Conservation (phyloP, 1,284 basidiomycete species). For the Lentinula novae-zelandiae region DNA sequence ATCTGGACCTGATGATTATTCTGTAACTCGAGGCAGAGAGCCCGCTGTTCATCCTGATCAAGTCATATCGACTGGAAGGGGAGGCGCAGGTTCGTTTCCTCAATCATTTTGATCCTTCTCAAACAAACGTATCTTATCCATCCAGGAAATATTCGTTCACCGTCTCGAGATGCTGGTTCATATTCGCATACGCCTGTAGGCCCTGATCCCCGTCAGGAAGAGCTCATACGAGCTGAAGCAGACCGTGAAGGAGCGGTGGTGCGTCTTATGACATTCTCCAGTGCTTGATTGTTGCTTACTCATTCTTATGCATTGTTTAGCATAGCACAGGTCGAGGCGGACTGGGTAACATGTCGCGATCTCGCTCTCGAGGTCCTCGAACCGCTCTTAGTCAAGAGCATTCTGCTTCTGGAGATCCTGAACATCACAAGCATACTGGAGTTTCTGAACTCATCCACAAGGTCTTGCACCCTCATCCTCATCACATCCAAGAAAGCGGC, state of each 20-base stretch:
- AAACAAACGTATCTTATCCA: background rate
- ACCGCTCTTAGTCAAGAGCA: slow-evolving; percentile 15
- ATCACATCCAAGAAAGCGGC: background rate
- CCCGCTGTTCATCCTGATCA: slow-evolving; percentile 31
- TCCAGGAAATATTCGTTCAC: slow-evolving; percentile 73
- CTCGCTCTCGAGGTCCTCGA: slow-evolving; percentile 19
- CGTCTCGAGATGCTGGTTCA: slow-evolving; percentile 50
- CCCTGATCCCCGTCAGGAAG: slow-evolving; percentile 33
- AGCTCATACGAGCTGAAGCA: slow-evolving; percentile 39
- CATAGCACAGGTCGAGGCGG: slow-evolving; percentile 58
- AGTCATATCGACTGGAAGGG: slow-evolving; percentile 36
- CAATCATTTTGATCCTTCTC: background rate
- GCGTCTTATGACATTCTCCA: background rate
- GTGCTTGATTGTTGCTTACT: background rate
- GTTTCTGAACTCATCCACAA: slow-evolving; percentile 28
- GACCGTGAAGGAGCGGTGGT: slow-evolving; percentile 30
- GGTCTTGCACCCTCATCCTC: slow-evolving; percentile 9
- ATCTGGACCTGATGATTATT: slow-evolving; percentile 42
- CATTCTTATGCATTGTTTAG: background rate
- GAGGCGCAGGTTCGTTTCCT: slow-evolving; percentile 36
- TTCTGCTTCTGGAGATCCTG: slow-evolving; percentile 38
- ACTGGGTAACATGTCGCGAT: slow-evolving; percentile 53
- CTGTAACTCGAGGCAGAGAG: slow-evolving; percentile 54
- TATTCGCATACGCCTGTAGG: slow-evolving; percentile 23
- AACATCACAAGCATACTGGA: slow-evolving; percentile 22